Conservation (phyloP, 805 yeast species). For the Hemisphaericaspora nanyangensis region DNA sequence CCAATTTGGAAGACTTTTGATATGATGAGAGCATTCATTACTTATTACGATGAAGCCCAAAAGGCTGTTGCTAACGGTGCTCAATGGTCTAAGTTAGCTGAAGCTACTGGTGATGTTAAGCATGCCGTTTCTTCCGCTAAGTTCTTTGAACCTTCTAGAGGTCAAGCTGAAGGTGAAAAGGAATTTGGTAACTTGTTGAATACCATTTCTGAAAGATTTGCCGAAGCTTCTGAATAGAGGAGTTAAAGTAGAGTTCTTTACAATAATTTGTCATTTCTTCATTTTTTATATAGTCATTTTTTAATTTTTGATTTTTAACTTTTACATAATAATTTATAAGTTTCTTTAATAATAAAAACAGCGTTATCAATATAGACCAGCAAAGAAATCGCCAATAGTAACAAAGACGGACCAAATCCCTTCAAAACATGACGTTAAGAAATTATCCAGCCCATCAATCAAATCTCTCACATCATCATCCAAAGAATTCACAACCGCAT, state of each 20-base stretch:
- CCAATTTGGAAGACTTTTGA: slow-evolving; percentile 98
- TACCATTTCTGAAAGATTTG: slow-evolving; percentile 83
- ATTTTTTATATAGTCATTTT: not conserved
- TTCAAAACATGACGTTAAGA: slow-evolving; percentile 14
- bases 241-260: not conserved
- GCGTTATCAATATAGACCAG: not conserved
- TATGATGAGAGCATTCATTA: slow-evolving; percentile 94
- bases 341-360: not conserved
- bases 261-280: not conserved
- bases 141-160: slow-evolving; percentile 93
- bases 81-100: slow-evolving; percentile 88
- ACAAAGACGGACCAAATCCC: slow-evolving; percentile 8
- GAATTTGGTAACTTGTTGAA: slow-evolving; percentile 76
- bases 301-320: not conserved
- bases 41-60: slow-evolving; percentile 96
- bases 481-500: slow-evolving; percentile 3
- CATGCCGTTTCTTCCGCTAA: slow-evolving; percentile 92
- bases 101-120: slow-evolving; percentile 85
- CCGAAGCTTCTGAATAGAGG: slow-evolving; percentile 84
- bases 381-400: slow-evolving; percentile 3
- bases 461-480: slow-evolving; percentile 17
- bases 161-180: slow-evolving; percentile 70
- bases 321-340: not conserved
- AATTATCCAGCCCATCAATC: slow-evolving; percentile 17
- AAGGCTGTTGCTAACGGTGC: slow-evolving; percentile 94